Conservation (phyloP, 345 rosid species). For the Passiflora organensis region DNA sequence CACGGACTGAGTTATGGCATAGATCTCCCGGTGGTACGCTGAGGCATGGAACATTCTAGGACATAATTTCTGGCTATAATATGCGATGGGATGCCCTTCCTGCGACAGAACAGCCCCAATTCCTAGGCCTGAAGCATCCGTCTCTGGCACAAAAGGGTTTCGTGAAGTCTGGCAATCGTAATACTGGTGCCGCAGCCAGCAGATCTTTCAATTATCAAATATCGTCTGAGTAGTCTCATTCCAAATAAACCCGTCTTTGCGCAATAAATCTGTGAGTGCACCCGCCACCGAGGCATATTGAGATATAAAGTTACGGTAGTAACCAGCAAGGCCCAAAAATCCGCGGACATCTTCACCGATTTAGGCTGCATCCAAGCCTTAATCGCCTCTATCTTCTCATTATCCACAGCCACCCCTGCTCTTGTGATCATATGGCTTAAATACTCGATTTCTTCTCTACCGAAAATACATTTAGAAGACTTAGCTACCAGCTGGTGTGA, state of each 20-base stretch:
- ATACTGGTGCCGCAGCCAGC: not conserved
- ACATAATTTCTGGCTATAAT: not conserved
- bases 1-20: not conserved
- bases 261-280: not conserved
- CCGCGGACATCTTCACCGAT: not conserved
- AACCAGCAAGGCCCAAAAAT: not conserved
- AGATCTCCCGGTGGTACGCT: not conserved
- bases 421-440: not conserved
- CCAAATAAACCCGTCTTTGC: not conserved
- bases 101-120: not conserved
- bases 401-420: not conserved
- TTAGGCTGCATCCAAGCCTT: not conserved
- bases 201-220: not conserved
- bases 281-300: not conserved
- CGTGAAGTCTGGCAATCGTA: not conserved
- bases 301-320: not conserved
- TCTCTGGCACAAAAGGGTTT: not conserved
- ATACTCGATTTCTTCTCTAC: fast-evolving
- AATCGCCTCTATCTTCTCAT: not conserved
- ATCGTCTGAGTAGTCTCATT: not conserved
- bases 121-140: not conserved
- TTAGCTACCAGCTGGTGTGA: not conserved
- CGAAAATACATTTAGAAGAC: not conserved
- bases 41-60: not conserved
- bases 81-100: not conserved